phyloP scores from a whole-genome alignment of 352 stramenopile species.

The Pythium rhizo-oryzae region DNA sequence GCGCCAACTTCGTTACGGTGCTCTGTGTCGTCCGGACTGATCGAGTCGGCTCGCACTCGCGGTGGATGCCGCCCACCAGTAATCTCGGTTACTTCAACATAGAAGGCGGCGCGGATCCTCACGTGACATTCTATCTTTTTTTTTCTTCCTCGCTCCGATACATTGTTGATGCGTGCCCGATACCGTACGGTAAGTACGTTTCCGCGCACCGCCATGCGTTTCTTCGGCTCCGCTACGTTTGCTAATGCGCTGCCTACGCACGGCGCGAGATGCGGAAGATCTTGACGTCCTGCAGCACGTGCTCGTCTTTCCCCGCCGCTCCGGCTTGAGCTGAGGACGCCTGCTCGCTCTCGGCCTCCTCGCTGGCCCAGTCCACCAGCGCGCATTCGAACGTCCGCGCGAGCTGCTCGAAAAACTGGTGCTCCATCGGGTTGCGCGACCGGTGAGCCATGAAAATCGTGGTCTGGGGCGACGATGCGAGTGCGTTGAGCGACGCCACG shows the following conservation, averaged over 20 bases:
- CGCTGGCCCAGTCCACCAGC: constrained; percentile 46
- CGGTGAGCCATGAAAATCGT: constrained; percentile 77
- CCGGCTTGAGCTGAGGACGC: neutral
- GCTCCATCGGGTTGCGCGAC: constrained; percentile 79
- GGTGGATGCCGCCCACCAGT: neutral
- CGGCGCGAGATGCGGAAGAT: constrained; percentile 55
- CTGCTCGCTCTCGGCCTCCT: neutral
- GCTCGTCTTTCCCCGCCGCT: constrained; percentile 25
- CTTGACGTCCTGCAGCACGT: constrained; percentile 66
- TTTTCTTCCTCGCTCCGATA: too few relatives aligned
- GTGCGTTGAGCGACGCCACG: constrained; percentile 51
- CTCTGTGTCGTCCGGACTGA: neutral
- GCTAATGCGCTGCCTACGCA: neutral
- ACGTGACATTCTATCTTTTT: neutral
- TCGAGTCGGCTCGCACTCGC: neutral
- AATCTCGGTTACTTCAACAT: neutral
- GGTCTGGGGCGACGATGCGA: constrained; percentile 41
- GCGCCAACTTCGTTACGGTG: too few relatives aligned
- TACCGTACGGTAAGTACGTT: too few relatives aligned
- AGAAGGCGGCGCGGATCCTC: neutral
- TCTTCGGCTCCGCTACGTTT: neutral
- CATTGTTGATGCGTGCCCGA: too few relatives aligned
- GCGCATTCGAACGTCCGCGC: constrained; percentile 45
- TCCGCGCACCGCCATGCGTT: neutral
- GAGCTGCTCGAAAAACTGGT: constrained; percentile 79